phyloP scores from a whole-genome alignment of 2,329 filamentous ascomycete species.

The Claviceps sp. region DNA sequence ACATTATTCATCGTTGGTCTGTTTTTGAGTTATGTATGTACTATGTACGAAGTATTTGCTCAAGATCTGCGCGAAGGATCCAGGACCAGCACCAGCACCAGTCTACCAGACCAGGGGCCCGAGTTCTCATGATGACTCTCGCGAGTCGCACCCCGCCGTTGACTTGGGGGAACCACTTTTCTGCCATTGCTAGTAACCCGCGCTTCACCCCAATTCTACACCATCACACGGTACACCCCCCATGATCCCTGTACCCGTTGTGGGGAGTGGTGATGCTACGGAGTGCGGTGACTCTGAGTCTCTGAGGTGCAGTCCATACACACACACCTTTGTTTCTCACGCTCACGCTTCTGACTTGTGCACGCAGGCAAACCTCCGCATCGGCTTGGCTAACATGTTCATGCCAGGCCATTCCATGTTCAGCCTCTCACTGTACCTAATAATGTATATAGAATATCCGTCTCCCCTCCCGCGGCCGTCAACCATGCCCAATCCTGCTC shows the following conservation, averaged over 20 bases:
- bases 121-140: not conserved
- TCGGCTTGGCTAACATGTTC: not conserved
- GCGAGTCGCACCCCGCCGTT: not conserved
- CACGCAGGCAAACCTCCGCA: not conserved
- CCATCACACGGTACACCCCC: not conserved
- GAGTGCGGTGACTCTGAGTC: no score
- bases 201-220: not conserved
- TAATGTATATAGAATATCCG: conserved; percentile 5
- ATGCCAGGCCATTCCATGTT: not conserved
- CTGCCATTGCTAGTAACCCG: not conserved
- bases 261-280: not conserved
- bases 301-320: not conserved
- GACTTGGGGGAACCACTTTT: not conserved
- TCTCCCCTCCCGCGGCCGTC: not conserved
- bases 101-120: not conserved
- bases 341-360: not conserved
- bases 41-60: not conserved
- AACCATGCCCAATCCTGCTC: not conserved
- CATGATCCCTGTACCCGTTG: conserved; percentile 1
- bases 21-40: not conserved
- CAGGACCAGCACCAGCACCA: not conserved
- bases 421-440: not conserved
- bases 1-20: not conserved
- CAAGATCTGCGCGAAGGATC: not conserved
- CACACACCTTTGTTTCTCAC: not conserved